Evolutionary conservation across 768 basidiomycete genomes (phyloP).

Genomic region (Sarcodon sp.): DNA sequence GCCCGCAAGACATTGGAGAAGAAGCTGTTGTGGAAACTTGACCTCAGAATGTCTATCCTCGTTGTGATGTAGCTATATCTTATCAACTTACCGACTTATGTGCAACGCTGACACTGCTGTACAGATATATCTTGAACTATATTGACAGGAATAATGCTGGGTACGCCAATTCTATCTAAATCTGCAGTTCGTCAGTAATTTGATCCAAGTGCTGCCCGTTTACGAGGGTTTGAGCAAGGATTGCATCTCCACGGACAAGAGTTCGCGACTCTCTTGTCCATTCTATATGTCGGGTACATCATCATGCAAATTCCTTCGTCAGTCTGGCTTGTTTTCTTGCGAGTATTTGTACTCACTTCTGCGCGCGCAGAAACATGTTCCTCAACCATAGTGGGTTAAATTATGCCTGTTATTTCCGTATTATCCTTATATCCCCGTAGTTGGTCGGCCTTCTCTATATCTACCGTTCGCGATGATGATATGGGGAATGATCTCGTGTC

Average conservation of each 20-base stretch:
- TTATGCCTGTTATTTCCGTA: too few relatives aligned
- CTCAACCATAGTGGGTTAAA: slow-evolving; percentile 28
- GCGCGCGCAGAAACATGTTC: slow-evolving; percentile 47
- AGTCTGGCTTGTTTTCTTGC: slow-evolving; percentile 10
- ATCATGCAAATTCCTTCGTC: slow-evolving; percentile 73
- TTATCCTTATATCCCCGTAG: too few relatives aligned
- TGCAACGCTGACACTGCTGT: not conserved
- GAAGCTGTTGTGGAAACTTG: slow-evolving; percentile 29
- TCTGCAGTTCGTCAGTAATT: too few relatives aligned
- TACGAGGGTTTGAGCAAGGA: slow-evolving; percentile 61
- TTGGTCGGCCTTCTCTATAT: slow-evolving; percentile 59
- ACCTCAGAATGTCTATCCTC: slow-evolving; percentile 28
- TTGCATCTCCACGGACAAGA: slow-evolving; percentile 48
- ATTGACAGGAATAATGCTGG: slow-evolving; percentile 60
- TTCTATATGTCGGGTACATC: slow-evolving; percentile 62
- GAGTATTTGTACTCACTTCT: not conserved
- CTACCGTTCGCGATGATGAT: slow-evolving; percentile 53
- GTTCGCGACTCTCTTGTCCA: slow-evolving; percentile 55
- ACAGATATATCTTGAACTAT: slow-evolving; percentile 15
- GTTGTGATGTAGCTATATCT: slow-evolving; percentile 24
- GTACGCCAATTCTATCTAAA: too few relatives aligned
- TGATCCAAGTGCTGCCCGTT: slow-evolving; percentile 39
- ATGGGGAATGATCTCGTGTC: slow-evolving; percentile 34
- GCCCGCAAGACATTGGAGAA: slow-evolving; percentile 25
- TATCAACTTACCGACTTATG: not conserved